phyloP scores from a whole-genome alignment of 2,329 filamentous ascomycete genomes.

The Whalleya microplaca region DNA sequence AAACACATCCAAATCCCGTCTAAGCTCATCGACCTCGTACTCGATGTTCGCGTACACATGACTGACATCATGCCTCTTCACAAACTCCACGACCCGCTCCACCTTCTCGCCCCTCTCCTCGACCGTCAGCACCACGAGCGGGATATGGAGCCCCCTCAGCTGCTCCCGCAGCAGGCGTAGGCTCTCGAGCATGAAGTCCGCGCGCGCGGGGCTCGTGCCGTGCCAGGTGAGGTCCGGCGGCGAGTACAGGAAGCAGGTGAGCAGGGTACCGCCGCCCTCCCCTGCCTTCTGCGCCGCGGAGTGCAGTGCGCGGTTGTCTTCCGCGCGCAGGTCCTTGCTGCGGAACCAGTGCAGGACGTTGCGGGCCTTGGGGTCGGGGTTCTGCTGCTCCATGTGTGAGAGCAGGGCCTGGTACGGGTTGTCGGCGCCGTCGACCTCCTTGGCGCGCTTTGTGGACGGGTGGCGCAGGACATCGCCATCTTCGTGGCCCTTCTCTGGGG shows the following conservation, averaged over 20 bases:
- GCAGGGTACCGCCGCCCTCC: constrained; percentile 15
- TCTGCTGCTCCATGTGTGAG: constrained; percentile 8
- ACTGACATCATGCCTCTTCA: constrained; percentile 21
- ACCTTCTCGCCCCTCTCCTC: constrained; percentile 22
- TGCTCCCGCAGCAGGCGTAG: constrained; percentile 24
- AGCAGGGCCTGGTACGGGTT: constrained; percentile 22
- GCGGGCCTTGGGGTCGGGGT: not conserved
- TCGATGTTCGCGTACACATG: constrained; percentile 32
- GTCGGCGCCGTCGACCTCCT: constrained; percentile 28
- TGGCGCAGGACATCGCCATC: constrained; percentile 29
- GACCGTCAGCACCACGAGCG: constrained; percentile 26
- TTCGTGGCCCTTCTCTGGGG: not conserved
- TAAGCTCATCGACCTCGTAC: constrained; percentile 33
- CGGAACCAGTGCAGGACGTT: constrained; percentile 33
- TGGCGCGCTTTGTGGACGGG: constrained; percentile 33
- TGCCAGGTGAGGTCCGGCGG: constrained; percentile 33
- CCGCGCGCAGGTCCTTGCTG: constrained; percentile 29
- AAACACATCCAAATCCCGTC: constrained; percentile 30
- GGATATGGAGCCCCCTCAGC: constrained; percentile 24
- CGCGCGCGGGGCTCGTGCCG: constrained; percentile 28
- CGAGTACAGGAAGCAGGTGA: constrained; percentile 30
- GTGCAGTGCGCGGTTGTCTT: constrained; percentile 30
- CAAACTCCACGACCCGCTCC: constrained; percentile 15
- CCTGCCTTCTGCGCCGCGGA: constrained; percentile 25
- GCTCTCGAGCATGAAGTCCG: constrained; percentile 30